phyloP scores from a whole-genome alignment of 331 rosid species.

The Stylosanthes scabra region DNA sequence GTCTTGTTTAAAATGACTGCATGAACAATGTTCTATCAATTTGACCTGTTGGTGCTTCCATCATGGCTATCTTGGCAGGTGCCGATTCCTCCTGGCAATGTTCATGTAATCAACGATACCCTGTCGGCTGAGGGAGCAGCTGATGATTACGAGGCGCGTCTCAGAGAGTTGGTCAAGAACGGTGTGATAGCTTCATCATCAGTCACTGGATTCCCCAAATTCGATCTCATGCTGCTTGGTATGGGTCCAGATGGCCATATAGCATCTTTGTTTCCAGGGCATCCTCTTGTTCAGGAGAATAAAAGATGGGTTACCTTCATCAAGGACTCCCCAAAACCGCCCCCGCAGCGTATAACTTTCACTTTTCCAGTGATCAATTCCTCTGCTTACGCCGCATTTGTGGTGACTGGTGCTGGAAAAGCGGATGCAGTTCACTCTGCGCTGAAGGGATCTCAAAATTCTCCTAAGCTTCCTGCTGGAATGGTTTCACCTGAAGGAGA shows the following conservation, averaged over 20 bases:
- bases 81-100: conserved; percentile 65
- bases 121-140: conserved; percentile 90
- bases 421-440: conserved; percentile 73
- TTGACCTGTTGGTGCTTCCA: conserved; percentile 22
- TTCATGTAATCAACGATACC: conserved; percentile 79
- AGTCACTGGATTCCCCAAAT: conserved; percentile 75
- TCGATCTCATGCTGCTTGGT: conserved; percentile 89
- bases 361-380: conserved; percentile 88
- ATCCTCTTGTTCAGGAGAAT: conserved; percentile 74
- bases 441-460: conserved; percentile 49
- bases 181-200: conserved; percentile 57
- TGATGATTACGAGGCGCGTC: conserved; percentile 81
- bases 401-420: conserved; percentile 78
- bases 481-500: conserved; percentile 79
- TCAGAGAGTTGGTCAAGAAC: conserved; percentile 60
- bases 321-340: conserved; percentile 90
- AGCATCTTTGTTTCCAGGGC: conserved; percentile 94
- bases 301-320: conserved; percentile 84
- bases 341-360: conserved; percentile 86
- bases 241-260: conserved; percentile 98
- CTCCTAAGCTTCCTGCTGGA: conserved; percentile 71
- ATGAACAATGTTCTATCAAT: conserved; percentile 6
- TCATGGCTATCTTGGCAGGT: conserved; percentile 52
- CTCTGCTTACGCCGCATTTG: conserved; percentile 72
- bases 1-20: conserved; percentile 24